These are phyloP conservation scores for Boletus smithii DNA, from an alignment of 1,284 basidiomycete genomes.

Conservation along the genomic window DNA sequence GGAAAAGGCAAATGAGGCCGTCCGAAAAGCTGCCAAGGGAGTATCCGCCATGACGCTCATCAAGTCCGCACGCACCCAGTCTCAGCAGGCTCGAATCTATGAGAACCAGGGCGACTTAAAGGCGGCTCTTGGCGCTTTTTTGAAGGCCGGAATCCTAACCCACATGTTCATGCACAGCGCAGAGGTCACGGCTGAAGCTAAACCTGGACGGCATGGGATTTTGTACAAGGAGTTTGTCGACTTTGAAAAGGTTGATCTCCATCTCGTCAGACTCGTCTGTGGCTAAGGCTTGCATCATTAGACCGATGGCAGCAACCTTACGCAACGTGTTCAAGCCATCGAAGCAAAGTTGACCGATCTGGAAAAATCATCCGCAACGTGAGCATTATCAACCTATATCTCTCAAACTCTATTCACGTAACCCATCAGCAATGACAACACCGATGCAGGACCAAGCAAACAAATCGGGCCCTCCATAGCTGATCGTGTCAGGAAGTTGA, in stretches of 20 bases:
- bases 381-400: slow-evolving; percentile 26
- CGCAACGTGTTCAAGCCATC: slow-evolving; percentile 44
- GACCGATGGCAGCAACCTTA: slow-evolving; percentile 51
- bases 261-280: slow-evolving; percentile 10
- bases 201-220: slow-evolving; percentile 44
- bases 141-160: slow-evolving; percentile 56
- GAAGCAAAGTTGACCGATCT: slow-evolving; percentile 58
- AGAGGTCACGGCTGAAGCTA: slow-evolving; percentile 52
- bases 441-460: slow-evolving; percentile 33
- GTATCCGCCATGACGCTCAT: slow-evolving; percentile 56
- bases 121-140: slow-evolving; percentile 54
- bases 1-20: slow-evolving; percentile 55
- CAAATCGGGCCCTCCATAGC: slow-evolving; percentile 58
- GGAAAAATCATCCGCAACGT: slow-evolving; percentile 49
- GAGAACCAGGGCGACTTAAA: slow-evolving; percentile 59
- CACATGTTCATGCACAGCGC: slow-evolving; percentile 54
- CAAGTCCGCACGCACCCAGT: slow-evolving; percentile 55
- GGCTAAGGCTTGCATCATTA: slow-evolving; percentile 32
- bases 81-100: slow-evolving; percentile 44
- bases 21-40: slow-evolving; percentile 50
- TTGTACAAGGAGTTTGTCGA: slow-evolving; percentile 55
- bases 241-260: slow-evolving; percentile 53
- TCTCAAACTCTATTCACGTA: slow-evolving; percentile 11
- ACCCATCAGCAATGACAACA: slow-evolving; percentile 18
- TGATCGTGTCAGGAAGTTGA: slow-evolving; percentile 69